Evolutionary conservation across 163 green algal species (phyloP), one percentile per base, ranked within the genome.

Genomic region (Scenedesmus sp.): DNA sequence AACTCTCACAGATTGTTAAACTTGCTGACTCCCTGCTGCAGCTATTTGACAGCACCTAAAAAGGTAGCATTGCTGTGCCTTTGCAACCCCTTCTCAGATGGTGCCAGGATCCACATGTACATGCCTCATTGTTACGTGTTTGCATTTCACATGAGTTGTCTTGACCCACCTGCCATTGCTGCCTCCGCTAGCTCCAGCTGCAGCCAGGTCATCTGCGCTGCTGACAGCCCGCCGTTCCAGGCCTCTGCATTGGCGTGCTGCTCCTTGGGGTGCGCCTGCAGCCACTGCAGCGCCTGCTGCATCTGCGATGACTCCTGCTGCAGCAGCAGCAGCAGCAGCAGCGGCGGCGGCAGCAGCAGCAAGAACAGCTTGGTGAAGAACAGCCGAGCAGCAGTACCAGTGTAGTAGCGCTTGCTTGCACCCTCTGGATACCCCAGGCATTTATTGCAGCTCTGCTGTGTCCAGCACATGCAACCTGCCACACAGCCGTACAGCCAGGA

Each of bases 281-380:
- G 34, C 60, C 92, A 97, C 8, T 79, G 85, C 34, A 81, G 46
- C 3, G 95, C 92, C 87, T 97, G 93, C 26, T 59, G 56, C 56
- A 82, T 87, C 81, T 93, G 64, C 12, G 81, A 10, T 7, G 94
- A 93, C 20, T 93, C 93, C 91, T 94, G 87, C 77, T 86, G 23
- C 18, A n/a, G 55, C 64, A 60, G 52, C 81, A 60, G 81, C 34
- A 60, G 34, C 81, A 86, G 81, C 81, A 86, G 46, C 16, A 64
- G 81, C 55, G 1, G 52, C 18, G 6, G 15, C 13, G 26, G n/a
- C 79, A 86, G n/a, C 26, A 62, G 34, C 5, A 12, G 55, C 34
- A 23, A 8, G 46, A 46, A 46, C 34, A 46, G 34, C 34, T 46
- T 46, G 34, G 34, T 46, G 34, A 46, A 46, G 34, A 46, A 46